These are phyloP conservation scores for Lactifluus hygrophoroides DNA, from an alignment of 768 basidiomycete species.

Conservation along the genomic window DNA sequence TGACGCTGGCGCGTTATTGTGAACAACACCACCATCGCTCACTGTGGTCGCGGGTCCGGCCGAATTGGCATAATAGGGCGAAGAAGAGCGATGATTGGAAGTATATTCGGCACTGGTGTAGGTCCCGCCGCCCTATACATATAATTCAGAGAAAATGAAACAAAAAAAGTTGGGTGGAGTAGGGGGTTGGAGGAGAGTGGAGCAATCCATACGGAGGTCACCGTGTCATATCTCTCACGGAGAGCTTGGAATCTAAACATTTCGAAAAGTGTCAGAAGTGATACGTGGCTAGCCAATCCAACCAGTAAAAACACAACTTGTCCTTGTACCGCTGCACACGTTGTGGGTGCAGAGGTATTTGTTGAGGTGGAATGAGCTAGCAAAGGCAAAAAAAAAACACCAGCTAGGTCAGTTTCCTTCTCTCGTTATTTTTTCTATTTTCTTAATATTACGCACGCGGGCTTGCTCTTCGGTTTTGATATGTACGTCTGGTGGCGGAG, in stretches of 20 bases:
- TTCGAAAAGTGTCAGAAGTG: neutral
- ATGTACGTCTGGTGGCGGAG: slow-evolving; percentile 3
- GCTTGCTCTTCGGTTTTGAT: slow-evolving; percentile 20
- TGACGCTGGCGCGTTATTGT: too few relatives aligned
- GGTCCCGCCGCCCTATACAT: neutral
- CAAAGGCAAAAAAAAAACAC: too few relatives aligned
- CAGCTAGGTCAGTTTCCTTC: neutral
- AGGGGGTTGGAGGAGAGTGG: too few relatives aligned
- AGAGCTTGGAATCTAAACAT: slow-evolving; percentile 15
- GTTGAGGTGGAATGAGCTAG: slow-evolving; percentile 2
- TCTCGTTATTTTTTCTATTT: neutral
- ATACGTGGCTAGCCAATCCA: too few relatives aligned
- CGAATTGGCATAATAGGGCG: neutral
- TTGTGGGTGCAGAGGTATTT: neutral
- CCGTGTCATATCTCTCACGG: slow-evolving; percentile 18
- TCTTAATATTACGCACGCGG: slow-evolving; percentile 8
- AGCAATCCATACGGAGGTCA: slow-evolving; percentile 4
- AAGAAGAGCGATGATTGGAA: neutral
- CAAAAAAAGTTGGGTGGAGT: neutral
- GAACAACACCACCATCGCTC: neutral
- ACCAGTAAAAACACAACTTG: slow-evolving; percentile 8
- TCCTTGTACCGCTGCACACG: slow-evolving; percentile 20
- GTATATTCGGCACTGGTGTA: neutral
- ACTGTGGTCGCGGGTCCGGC: neutral
- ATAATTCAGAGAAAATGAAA: neutral